These are phyloP conservation scores for Jaminaea rosea DNA, from an alignment of 1,284 basidiomycete species.

Conservation along the genomic window DNA sequence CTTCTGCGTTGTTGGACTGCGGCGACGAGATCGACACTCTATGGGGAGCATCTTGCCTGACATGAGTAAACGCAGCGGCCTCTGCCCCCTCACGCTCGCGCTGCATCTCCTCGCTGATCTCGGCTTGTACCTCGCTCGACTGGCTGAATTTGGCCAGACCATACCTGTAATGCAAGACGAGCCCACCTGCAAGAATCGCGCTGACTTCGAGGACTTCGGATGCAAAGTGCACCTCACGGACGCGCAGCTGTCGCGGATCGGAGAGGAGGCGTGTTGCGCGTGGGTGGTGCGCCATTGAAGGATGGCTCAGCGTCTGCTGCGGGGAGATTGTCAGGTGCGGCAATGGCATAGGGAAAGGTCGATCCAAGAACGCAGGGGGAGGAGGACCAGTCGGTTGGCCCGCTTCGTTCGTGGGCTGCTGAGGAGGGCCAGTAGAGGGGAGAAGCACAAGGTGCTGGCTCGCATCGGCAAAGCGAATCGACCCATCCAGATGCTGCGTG, in stretches of 20 bases:
- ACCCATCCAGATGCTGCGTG: slow-evolving; percentile 43
- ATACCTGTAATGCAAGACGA: slow-evolving; percentile 24
- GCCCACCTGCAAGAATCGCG: slow-evolving; percentile 25
- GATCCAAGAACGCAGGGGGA: slow-evolving; percentile 8
- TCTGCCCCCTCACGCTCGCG: slow-evolving; percentile 17
- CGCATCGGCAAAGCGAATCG: slow-evolving; percentile 35
- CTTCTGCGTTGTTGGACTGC: background rate
- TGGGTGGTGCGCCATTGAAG: slow-evolving; percentile 18
- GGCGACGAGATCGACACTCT: background rate
- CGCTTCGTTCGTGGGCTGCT: background rate
- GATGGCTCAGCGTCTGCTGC: slow-evolving; percentile 14
- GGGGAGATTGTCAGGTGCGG: slow-evolving; percentile 33
- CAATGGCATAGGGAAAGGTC: slow-evolving; percentile 32
- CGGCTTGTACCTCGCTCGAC: slow-evolving; percentile 20
- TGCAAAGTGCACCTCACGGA: slow-evolving; percentile 22
- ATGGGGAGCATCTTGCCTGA: too few species aligned
- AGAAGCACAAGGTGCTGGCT: slow-evolving; percentile 37
- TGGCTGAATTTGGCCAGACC: slow-evolving; percentile 26
- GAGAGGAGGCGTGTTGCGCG: slow-evolving; percentile 22
- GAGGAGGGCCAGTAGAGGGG: background rate
- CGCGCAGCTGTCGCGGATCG: slow-evolving; percentile 6
- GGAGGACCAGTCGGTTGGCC: background rate
- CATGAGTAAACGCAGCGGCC: background rate
- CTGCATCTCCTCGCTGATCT: slow-evolving; percentile 17
- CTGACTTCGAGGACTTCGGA: slow-evolving; percentile 31